Conservation (phyloP, 2,329 filamentous ascomycete genomes). For the Amylocarpus encephaloides region DNA sequence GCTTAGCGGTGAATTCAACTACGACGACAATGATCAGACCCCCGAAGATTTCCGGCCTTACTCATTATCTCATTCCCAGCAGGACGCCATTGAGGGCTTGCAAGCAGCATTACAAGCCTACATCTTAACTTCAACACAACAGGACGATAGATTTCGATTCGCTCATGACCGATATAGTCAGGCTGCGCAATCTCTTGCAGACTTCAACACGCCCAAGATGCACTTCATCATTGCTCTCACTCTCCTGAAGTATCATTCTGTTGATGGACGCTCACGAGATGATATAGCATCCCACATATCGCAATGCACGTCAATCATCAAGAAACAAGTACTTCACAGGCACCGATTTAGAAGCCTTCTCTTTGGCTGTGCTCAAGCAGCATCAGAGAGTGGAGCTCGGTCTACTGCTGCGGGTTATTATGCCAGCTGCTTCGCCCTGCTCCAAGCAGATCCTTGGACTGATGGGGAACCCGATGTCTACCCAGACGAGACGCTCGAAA, state of each 20-base stretch:
- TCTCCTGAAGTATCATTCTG: conserved; percentile 63
- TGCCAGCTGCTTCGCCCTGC: conserved; percentile 65
- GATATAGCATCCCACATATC: conserved; percentile 77
- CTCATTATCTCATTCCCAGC: conserved; percentile 47
- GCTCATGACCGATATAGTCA: conserved; percentile 82
- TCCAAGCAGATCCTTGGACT: conserved; percentile 75
- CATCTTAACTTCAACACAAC: conserved; percentile 73
- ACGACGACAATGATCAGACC: conserved; percentile 34
- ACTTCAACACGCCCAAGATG: conserved; percentile 70
- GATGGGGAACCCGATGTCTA: conserved; percentile 63
- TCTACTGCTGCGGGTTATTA: conserved; percentile 80
- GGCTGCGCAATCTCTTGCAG: conserved; percentile 62
- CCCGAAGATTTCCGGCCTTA: conserved; percentile 31
- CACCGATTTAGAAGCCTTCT: conserved; percentile 63
- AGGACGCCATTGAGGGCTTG: conserved; percentile 69
- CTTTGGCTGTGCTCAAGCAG: conserved; percentile 69
- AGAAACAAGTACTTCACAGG: conserved; percentile 52
- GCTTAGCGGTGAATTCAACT: conserved; percentile 64
- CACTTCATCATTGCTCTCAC: conserved; percentile 83
- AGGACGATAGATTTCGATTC: conserved; percentile 82
- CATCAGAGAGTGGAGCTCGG: conserved; percentile 75
- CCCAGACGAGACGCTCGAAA: conserved; percentile 78
- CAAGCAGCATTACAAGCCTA: conserved; percentile 75
- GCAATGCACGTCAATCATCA: conserved; percentile 69
- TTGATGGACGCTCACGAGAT: conserved; percentile 60